Evolutionary conservation across 2,329 filamentous ascomycete species (phyloP), one percentile per base, ranked within the genome.

Genomic region (Diaporthe sp.): DNA sequence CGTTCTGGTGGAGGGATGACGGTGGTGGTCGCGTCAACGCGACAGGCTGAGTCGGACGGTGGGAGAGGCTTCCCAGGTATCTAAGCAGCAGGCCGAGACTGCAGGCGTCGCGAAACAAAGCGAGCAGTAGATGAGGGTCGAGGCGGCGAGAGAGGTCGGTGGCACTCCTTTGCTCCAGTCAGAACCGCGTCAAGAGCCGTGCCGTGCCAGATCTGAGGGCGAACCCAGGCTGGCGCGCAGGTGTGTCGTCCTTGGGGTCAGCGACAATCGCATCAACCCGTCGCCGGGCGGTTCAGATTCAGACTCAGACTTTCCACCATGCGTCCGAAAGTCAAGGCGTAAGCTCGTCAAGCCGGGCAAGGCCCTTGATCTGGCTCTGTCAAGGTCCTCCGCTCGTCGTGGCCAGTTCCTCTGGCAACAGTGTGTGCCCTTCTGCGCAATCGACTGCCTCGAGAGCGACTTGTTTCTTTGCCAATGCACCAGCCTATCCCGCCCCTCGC

Each of bases 271-370:
- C 51, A n/a, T 44, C 49, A 55, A 55, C 34, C 25, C 71, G 47
- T 25, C 34, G 22, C 34, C 9, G n/a, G 47, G 44, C 57, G 55
- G 57, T 37, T 65, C 47, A 65, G 28, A 57, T 55, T 51, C 71
- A 47, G 58, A 61, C 71, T 51, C 71, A 47, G 58, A 61, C 71
- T 53, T 55, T 31, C 71, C 47, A 63, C 39, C 71, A 49, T 15
- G 49, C 31, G 42, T 53, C 51, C 58, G 51, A 47, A 44, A 25
- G 58, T 55, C 47, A 28, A 55, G 71, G 22, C 58, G 31, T 37
- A 51, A 72, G 47, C 37, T 63, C 55, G 34, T 72, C 57, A 63
- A 51, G 44, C 44, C 71, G 25, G 51, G n/a, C 37, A 65, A 63
- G 47, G 44, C 37, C 49, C 71, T 65, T 60, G 58, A 34, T 65